Evolutionary conservation across 176 grass and related monocot genomes (phyloP).

Genomic region (Thalia dealbata): DNA sequence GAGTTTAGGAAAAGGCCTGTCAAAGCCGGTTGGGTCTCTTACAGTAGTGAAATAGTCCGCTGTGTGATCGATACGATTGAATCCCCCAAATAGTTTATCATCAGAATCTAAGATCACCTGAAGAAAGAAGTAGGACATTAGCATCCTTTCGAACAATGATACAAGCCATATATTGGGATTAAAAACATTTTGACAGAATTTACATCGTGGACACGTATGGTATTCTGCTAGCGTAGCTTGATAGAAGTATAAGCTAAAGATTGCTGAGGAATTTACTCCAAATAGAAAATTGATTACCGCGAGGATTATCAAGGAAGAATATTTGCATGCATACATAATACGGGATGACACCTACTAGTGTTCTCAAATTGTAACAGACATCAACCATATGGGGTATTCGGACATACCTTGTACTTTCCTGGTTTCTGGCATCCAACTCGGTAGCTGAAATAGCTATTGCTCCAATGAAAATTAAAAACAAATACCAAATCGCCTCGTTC

Average conservation of each 20-base stretch:
- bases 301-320: too few relatives aligned
- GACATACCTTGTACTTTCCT: constrained; percentile 72
- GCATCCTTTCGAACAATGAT: too few relatives aligned
- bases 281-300: too few relatives aligned
- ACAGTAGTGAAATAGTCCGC: constrained; percentile 70
- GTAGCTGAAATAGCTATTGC: constrained; percentile 77
- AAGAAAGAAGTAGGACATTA: constrained; percentile 10
- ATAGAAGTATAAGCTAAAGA: neutral
- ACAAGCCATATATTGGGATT: too few relatives aligned
- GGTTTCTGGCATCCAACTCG: constrained; percentile 58
- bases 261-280: too few relatives aligned
- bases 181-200: too few relatives aligned
- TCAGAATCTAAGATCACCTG: constrained; percentile 90
- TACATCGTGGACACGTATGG: too few relatives aligned
- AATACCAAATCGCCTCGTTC: constrained; percentile 82
- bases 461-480: constrained; percentile 96
- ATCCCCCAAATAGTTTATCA: constrained; percentile 80
- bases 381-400: too few relatives aligned
- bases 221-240: neutral
- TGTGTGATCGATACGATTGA: constrained; percentile 59
- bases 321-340: too few relatives aligned
- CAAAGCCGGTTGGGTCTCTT: constrained; percentile 27
- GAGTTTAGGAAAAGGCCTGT: neutral
- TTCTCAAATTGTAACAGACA: too few relatives aligned
- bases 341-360: too few relatives aligned